These are phyloP conservation scores for Solanum chiquidenum DNA, from an alignment of 257 asterid genomes.

Conservation along the genomic window DNA sequence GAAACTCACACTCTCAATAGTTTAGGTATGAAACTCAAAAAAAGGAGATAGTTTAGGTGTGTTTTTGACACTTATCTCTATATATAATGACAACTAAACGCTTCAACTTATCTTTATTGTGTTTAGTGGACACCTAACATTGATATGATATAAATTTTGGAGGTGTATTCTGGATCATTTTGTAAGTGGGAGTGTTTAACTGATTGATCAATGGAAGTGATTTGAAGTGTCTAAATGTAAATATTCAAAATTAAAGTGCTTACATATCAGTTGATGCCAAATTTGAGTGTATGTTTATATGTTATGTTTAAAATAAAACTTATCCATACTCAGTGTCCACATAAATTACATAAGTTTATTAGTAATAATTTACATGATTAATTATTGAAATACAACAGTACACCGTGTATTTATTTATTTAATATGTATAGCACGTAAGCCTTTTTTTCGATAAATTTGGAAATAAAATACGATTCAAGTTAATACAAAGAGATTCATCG, in stretches of 20 bases:
- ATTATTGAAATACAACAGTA: neutral
- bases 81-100: neutral
- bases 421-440: neutral
- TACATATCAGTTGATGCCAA: neutral
- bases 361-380: neutral
- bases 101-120: neutral
- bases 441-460: too few species aligned
- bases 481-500: neutral
- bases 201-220: neutral
- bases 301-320: too few species aligned
- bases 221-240: fast-evolving
- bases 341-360: too few species aligned
- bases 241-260: neutral
- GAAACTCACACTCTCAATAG: too few species aligned
- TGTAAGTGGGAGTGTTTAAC: neutral
- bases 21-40: too few species aligned
- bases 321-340: neutral
- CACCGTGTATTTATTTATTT: too few species aligned
- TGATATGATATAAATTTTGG: neutral
- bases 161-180: too few species aligned
- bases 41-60: too few species aligned
- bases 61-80: too few species aligned
- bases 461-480: neutral
- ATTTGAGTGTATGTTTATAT: too few species aligned
- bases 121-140: neutral